Evolutionary conservation across 192 early-diverging fungal species (phyloP), one percentile per base, ranked within the genome.

Genomic region (Entomortierella parvispora): DNA sequence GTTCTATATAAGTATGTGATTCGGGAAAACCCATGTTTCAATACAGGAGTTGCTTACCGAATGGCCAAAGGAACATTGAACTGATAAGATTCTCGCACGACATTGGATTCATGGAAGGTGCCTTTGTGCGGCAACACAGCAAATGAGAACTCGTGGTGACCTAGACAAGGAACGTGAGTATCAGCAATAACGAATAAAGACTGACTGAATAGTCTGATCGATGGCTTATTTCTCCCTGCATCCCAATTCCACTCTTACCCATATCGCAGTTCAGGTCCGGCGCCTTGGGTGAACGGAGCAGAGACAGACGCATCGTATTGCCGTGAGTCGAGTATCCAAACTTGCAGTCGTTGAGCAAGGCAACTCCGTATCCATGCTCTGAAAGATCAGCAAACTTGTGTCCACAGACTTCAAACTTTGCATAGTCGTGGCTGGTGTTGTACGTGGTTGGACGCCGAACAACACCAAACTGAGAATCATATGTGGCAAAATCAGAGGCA

Each of bases 351-450:
- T 96, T 99, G 59, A 98, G 75, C 50, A 99, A 72, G 0, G 97
- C 93, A 10, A 97, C 92, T 32, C 98, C 98, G 80, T 93, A 98
- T 0, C 98, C 96, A 65, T 87, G 93, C 69, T 99, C 97, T 1
- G 94, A 96, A n/a, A 95, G 83, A 55, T 99, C 98, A 9, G 90
- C 98, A 84, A 93, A 99, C 62, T 96, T 96, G 84, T 99, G 98
- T 0, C 89, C 97, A 65, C 95, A 96, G 2, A 98, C 97, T 83
- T 99, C 97, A 72, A 99, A 99, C 55, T 93, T 91, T 3, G 94
- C 94, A 61, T 91, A 83, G 46, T 95, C 96, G 90, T 95, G 97
- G 32, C 89, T 86, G 6, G 93, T 99, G 79, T 99, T 99, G 85
- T 87, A 95, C 50, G 98, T 97, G 20, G 98, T 98, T 4, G 98